Percentiles rank a stretch among this genome's conserved stretches.
These are phyloP conservation scores for Wickerhamiella bombiphila DNA, from an alignment of 805 yeast species.

Conservation along the genomic window DNA sequence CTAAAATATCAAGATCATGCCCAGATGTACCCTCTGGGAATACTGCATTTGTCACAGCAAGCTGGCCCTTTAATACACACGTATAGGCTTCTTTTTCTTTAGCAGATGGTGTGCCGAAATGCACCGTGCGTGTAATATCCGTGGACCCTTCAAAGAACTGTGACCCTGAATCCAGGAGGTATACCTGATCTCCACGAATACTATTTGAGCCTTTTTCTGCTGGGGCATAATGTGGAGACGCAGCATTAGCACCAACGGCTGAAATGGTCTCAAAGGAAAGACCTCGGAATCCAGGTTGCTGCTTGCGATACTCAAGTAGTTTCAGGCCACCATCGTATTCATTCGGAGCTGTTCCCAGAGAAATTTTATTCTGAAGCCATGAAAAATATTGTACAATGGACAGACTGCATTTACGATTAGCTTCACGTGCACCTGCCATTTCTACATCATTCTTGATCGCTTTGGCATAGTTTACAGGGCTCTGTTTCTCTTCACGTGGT, in stretches of 20 bases:
- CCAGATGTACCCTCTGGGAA: constrained; percentile 74
- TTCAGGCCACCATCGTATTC: constrained; percentile 47
- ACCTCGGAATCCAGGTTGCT: constrained; percentile 32
- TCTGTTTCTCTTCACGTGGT: constrained; percentile 27
- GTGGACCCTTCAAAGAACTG: constrained; percentile 93
- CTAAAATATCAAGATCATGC: constrained; percentile 59
- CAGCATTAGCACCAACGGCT: constrained; percentile 63
- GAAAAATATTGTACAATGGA: constrained; percentile 62
- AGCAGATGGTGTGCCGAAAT: constrained; percentile 41
- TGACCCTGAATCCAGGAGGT: constrained; percentile 80
- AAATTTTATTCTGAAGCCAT: constrained; percentile 61
- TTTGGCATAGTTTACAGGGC: constrained; percentile 55
- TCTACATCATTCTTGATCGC: constrained; percentile 65
- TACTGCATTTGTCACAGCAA: constrained; percentile 67
- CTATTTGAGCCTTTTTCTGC: constrained; percentile 35
- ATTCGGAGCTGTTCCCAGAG: constrained; percentile 27
- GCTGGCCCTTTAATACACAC: constrained; percentile 78
- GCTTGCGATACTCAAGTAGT: constrained; percentile 31
- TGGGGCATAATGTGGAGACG: constrained; percentile 65
- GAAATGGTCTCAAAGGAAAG: constrained; percentile 62
- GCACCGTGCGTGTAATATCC: constrained; percentile 82
- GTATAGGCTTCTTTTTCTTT: constrained; percentile 62
- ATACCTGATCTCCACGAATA: constrained; percentile 55
- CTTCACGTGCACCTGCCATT: constrained; percentile 49
- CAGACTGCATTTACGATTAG: constrained; percentile 76